These are phyloP conservation scores for Lachnellula arida DNA, from an alignment of 2,329 filamentous ascomycete genomes.

Conservation along the genomic window DNA sequence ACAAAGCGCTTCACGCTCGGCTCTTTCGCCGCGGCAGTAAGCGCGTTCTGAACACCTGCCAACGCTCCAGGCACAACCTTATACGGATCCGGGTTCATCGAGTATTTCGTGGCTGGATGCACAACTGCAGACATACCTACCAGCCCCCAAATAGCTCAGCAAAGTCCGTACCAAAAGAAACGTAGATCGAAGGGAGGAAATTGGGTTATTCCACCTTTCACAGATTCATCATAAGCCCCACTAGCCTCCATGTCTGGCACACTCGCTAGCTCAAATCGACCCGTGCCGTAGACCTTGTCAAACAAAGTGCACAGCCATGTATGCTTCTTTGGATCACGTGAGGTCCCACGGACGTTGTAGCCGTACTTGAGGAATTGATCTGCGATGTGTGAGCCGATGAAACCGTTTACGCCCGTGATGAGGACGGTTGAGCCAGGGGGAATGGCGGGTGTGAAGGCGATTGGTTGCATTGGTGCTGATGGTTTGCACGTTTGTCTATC, in stretches of 20 bases:
- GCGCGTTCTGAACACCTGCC: slow-evolving; percentile 24
- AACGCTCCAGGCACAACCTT: slow-evolving; percentile 35
- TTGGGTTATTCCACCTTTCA: too few species aligned
- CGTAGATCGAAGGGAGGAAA: background rate
- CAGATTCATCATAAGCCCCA: slow-evolving; percentile 22
- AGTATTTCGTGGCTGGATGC: slow-evolving; percentile 37
- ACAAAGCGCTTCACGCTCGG: slow-evolving; percentile 32
- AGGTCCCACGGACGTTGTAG: slow-evolving; percentile 42
- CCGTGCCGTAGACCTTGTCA: slow-evolving; percentile 32
- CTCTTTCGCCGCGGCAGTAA: slow-evolving; percentile 34
- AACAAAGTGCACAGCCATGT: slow-evolving; percentile 31
- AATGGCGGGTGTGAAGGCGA: slow-evolving; percentile 10
- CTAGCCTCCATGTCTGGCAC: slow-evolving; percentile 32
- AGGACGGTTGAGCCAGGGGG: slow-evolving; percentile 34
- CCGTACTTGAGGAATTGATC: slow-evolving; percentile 37
- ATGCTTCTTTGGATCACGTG: slow-evolving; percentile 33
- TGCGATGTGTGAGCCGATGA: slow-evolving; percentile 38
- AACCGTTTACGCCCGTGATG: slow-evolving; percentile 40
- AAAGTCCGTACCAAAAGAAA: background rate
- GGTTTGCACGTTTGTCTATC: too few species aligned
- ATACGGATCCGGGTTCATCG: slow-evolving; percentile 34
- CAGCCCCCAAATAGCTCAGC: background rate
- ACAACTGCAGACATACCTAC: slow-evolving; percentile 30
- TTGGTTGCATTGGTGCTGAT: too few species aligned
- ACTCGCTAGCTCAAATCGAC: slow-evolving; percentile 32